Evolutionary conservation across 129 eudicot genomes (phyloP).

Genomic region (sunflower (Helianthus annuus)): HanXRQr2.0-SUNRISE NC_035433.2:140749345-140749844

Average conservation of each 20-base stretch:
- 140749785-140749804: conserved; percentile 66
- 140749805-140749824: conserved; percentile 68
- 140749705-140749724: conserved; percentile 57
- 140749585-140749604: conserved; percentile 66
- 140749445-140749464: too few species aligned
- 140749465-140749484: not conserved
- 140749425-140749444: too few species aligned
- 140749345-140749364: too few species aligned
- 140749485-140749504: too few species aligned
- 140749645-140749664: conserved; percentile 60
- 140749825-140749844: conserved; percentile 43
- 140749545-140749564: conserved; percentile 64
- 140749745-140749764: conserved; percentile 69
- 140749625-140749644: conserved; percentile 57
- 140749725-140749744: conserved; percentile 51
- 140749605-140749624: conserved; percentile 56
- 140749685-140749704: conserved; percentile 48
- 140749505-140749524: not conserved
- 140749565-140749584: conserved; percentile 56
- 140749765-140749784: conserved; percentile 73
- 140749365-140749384: too few species aligned
- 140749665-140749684: conserved; percentile 71
- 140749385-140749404: too few species aligned
- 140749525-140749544: conserved; percentile 44
- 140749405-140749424: too few species aligned